Evolutionary conservation across 164 flowering plant species (phyloP).

Genomic region (Berberis vulgaris): DNA sequence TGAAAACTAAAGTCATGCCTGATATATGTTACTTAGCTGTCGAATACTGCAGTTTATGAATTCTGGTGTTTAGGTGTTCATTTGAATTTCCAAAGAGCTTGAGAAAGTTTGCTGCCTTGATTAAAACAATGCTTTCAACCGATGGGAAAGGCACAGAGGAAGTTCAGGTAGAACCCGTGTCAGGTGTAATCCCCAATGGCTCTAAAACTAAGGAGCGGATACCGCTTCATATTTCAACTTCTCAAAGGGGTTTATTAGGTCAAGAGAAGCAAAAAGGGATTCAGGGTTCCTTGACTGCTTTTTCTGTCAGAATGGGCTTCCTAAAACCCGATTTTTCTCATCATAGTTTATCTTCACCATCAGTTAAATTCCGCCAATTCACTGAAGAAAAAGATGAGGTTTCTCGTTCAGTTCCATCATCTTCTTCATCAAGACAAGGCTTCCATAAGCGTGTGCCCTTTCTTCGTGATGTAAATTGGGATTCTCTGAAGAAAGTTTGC

Average conservation of each 20-base stretch:
- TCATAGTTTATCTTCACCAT: slow-evolving; percentile 28
- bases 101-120: neutral
- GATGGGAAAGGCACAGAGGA: slow-evolving; percentile 9
- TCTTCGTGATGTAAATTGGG: slow-evolving; percentile 50
- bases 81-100: neutral
- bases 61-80: neutral
- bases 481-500: slow-evolving; percentile 29
- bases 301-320: slow-evolving; percentile 14
- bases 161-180: slow-evolving; percentile 11
- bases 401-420: slow-evolving; percentile 44
- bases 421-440: slow-evolving; percentile 29
- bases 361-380: slow-evolving; percentile 45
- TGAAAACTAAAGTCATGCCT: too few species aligned
- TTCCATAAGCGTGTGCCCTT: slow-evolving; percentile 38
- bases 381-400: slow-evolving; percentile 50
- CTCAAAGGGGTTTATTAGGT: slow-evolving; percentile 16
- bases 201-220: slow-evolving; percentile 3
- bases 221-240: slow-evolving; percentile 16
- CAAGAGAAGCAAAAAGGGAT: slow-evolving; percentile 12
- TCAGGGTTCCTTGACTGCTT: neutral
- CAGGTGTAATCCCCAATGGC: slow-evolving; percentile 7
- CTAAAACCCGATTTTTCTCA: slow-evolving; percentile 25
- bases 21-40: too few species aligned
- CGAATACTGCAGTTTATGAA: neutral
- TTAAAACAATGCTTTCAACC: slow-evolving; percentile 11